These are phyloP conservation scores for Colletotrichum brevisporum DNA, from an alignment of 2,329 filamentous ascomycete genomes.

Conservation along the genomic window DNA sequence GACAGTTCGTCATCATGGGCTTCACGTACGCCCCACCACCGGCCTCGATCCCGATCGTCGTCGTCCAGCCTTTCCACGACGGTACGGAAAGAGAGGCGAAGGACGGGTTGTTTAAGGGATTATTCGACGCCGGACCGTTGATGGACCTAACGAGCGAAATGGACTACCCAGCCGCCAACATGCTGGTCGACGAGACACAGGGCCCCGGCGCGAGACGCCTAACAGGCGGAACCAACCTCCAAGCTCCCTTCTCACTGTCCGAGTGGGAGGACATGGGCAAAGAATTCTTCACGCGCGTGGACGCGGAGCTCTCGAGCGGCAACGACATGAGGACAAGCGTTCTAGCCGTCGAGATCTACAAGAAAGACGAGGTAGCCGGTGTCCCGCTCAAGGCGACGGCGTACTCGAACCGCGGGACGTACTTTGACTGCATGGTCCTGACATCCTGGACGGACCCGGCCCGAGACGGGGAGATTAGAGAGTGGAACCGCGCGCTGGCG, in stretches of 20 bases:
- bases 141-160: slow-evolving; percentile 54
- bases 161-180: slow-evolving; percentile 58
- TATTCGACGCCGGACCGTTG: slow-evolving; percentile 55
- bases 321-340: slow-evolving; percentile 47
- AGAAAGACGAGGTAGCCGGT: slow-evolving; percentile 55
- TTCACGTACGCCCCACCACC: slow-evolving; percentile 46
- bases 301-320: slow-evolving; percentile 38
- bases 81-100: slow-evolving; percentile 52
- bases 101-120: slow-evolving; percentile 50
- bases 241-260: slow-evolving; percentile 54
- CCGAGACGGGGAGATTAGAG: slow-evolving; percentile 53
- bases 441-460: slow-evolving; percentile 56
- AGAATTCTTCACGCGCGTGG: slow-evolving; percentile 47
- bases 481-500: slow-evolving; percentile 54
- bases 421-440: slow-evolving; percentile 58
- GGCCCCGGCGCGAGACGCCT: slow-evolving; percentile 54
- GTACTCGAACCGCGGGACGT: slow-evolving; percentile 60
- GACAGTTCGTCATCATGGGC: slow-evolving; percentile 34
- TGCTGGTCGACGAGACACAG: slow-evolving; percentile 52
- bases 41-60: slow-evolving; percentile 46
- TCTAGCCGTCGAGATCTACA: slow-evolving; percentile 58
- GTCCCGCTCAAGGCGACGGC: slow-evolving; percentile 55
- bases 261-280: slow-evolving; percentile 51
- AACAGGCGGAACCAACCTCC: slow-evolving; percentile 60
- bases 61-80: slow-evolving; percentile 51